Conservation (phyloP, 106 monocot species). For the Chionographis japonica region DNA sequence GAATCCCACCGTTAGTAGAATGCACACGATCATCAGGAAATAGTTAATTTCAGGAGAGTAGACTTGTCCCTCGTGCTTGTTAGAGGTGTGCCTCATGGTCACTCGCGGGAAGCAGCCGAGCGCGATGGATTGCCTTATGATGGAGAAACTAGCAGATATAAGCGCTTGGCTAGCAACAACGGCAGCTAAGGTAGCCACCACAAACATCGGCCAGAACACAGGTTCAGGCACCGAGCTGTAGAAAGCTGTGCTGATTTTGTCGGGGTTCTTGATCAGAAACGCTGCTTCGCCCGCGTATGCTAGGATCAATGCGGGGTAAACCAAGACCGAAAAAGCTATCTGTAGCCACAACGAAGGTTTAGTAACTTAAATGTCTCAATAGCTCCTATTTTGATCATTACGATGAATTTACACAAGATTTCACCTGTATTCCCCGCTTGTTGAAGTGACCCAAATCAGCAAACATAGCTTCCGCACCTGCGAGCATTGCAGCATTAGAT, state of each 20-base stretch:
- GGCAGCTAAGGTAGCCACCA: constrained; percentile 42
- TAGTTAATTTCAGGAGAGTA: constrained; percentile 62
- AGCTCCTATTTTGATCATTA: too few relatives aligned
- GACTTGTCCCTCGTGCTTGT: constrained; percentile 48
- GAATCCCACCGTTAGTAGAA: constrained; percentile 45
- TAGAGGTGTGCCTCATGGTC: constrained; percentile 55
- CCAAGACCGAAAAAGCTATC: constrained; percentile 33
- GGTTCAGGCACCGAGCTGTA: constrained; percentile 45
- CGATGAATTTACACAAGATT: too few relatives aligned
- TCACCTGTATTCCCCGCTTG: constrained; percentile 57
- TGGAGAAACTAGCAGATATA: constrained; percentile 69
- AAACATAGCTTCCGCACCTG: constrained; percentile 83
- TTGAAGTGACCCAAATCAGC: constrained; percentile 73
- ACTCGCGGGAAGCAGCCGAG: constrained; percentile 73
- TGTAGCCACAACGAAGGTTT: constrained; percentile 6
- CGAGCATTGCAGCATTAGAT: background rate
- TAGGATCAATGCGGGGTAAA: constrained; percentile 54
- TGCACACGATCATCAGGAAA: constrained; percentile 50
- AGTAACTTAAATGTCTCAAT: too few relatives aligned
- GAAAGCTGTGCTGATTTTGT: constrained; percentile 33
- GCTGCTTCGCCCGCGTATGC: constrained; percentile 56
- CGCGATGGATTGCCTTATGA: constrained; percentile 53
- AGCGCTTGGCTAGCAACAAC: constrained; percentile 63
- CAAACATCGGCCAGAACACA: constrained; percentile 64
- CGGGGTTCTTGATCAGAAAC: constrained; percentile 49